These are phyloP conservation scores for Mercurialis annua DNA, from an alignment of 345 rosid species.

Conservation along the genomic window DNA sequence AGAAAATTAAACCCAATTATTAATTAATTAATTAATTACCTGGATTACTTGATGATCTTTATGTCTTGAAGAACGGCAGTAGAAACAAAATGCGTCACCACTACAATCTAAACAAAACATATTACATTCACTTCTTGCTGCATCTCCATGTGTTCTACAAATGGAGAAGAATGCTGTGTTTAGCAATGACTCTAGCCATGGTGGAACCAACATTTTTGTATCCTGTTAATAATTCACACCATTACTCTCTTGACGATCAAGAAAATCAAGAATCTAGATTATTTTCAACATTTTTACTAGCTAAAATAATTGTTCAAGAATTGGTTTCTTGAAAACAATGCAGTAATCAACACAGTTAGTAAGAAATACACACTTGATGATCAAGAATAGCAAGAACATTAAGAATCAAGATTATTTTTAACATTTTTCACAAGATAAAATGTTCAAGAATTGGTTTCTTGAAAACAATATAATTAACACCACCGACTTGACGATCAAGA, in stretches of 20 bases:
- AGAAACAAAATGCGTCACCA: constrained; percentile 64
- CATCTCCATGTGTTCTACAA: constrained; percentile 56
- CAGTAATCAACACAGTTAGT: neutral
- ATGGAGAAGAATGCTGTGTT: constrained; percentile 54
- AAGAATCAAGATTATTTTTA: neutral
- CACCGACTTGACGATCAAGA: neutral
- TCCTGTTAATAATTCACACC: constrained; percentile 17
- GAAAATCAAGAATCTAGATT: neutral
- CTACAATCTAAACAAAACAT: constrained; percentile 82
- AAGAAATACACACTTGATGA: neutral
- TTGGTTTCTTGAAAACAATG: no score
- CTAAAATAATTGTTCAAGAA: no score
- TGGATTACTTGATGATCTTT: constrained; percentile 76
- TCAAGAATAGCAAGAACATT: neutral
- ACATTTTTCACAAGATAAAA: constrained; percentile 14
- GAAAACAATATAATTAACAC: neutral
- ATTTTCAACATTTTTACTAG: no score
- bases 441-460: constrained; percentile 16
- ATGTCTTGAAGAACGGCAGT: constrained; percentile 78
- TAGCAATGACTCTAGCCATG: constrained; percentile 76
- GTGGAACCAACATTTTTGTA: constrained; percentile 63
- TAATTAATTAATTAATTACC: constrained; percentile 28
- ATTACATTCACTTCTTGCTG: constrained; percentile 76
- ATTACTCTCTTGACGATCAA: no score
- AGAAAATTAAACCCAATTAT: no score